phyloP scores from a whole-genome alignment of 2,329 filamentous ascomycete species.

The Colletotrichum gloeosporioides region DNA sequence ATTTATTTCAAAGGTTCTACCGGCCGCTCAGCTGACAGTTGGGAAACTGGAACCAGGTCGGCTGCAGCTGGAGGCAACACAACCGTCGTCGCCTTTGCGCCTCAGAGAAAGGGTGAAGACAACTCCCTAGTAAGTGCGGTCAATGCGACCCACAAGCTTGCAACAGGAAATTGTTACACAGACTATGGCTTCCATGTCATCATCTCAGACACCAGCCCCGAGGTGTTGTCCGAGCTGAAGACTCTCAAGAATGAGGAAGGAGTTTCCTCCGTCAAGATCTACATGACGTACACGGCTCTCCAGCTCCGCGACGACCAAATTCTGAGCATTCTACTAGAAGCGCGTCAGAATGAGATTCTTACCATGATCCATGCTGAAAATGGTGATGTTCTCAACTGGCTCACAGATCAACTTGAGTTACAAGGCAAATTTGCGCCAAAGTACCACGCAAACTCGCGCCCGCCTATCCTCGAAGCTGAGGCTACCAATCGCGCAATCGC shows the following conservation, averaged over 20 bases:
- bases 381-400: slow-evolving; percentile 57
- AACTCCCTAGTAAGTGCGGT: slow-evolving; percentile 48
- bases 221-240: background rate
- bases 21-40: slow-evolving; percentile 21
- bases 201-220: background rate
- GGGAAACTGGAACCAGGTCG: slow-evolving; percentile 47
- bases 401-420: slow-evolving; percentile 56
- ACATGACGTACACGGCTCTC: slow-evolving; percentile 57
- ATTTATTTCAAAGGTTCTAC: background rate
- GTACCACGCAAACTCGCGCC: slow-evolving; percentile 49
- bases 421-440: slow-evolving; percentile 51
- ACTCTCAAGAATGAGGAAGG: slow-evolving; percentile 33
- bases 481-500: slow-evolving; percentile 58
- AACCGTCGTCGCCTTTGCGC: slow-evolving; percentile 62
- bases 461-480: slow-evolving; percentile 42
- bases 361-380: slow-evolving; percentile 64
- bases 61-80: slow-evolving; percentile 65
- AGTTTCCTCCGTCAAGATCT: slow-evolving; percentile 54
- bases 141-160: slow-evolving; percentile 49
- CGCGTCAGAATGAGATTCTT: slow-evolving; percentile 27
- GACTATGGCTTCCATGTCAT: background rate
- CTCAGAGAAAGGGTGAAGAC: slow-evolving; percentile 49
- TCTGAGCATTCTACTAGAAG: slow-evolving; percentile 45
- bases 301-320: slow-evolving; percentile 55
- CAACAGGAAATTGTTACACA: slow-evolving; percentile 51